Percentiles rank a stretch among this genome's conserved stretches.
Evolutionary conservation across 306 rosid species (phyloP).

Genomic region (Albizia julibrissin): DNA sequence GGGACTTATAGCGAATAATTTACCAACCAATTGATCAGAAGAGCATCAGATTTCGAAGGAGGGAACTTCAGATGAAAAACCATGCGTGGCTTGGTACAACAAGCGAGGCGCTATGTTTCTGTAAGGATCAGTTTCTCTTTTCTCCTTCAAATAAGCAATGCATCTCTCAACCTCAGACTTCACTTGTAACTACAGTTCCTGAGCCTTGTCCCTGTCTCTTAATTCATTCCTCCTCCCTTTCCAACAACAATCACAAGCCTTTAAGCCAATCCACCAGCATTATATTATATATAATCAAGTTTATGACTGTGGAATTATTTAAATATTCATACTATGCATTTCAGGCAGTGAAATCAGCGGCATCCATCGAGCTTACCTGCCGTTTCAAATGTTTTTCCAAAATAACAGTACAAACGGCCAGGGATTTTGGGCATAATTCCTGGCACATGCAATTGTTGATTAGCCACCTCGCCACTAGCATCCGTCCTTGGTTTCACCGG

Average conservation of each 20-base stretch:
- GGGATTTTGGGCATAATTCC: conserved; percentile 79
- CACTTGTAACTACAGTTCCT: conserved; percentile 66
- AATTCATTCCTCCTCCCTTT: conserved; percentile 72
- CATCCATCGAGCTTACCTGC: conserved; percentile 49
- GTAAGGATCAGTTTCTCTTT: conserved; percentile 73
- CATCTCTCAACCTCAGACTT: conserved; percentile 70
- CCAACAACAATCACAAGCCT: conserved; percentile 14
- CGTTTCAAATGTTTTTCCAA: conserved; percentile 85
- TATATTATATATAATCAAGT: neutral
- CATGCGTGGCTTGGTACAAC: conserved; percentile 60
- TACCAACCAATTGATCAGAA: neutral
- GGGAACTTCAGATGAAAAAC: conserved; percentile 63
- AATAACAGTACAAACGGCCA: conserved; percentile 76
- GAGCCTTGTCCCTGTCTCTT: conserved; percentile 38
- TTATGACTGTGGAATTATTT: neutral
- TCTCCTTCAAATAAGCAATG: conserved; percentile 67
- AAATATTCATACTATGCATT: neutral
- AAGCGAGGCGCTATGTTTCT: conserved; percentile 58
- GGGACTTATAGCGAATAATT: too few species aligned
- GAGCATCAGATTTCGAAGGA: conserved; percentile 61
- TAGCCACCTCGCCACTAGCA: conserved; percentile 66
- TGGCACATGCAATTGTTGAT: conserved; percentile 71
- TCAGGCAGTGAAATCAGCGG: neutral
- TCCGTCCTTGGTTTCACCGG: conserved; percentile 40
- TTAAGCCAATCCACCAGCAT: neutral